Evolutionary conservation across 106 monocot species (phyloP).

Genomic region (Platanthera guangdongensis): DNA sequence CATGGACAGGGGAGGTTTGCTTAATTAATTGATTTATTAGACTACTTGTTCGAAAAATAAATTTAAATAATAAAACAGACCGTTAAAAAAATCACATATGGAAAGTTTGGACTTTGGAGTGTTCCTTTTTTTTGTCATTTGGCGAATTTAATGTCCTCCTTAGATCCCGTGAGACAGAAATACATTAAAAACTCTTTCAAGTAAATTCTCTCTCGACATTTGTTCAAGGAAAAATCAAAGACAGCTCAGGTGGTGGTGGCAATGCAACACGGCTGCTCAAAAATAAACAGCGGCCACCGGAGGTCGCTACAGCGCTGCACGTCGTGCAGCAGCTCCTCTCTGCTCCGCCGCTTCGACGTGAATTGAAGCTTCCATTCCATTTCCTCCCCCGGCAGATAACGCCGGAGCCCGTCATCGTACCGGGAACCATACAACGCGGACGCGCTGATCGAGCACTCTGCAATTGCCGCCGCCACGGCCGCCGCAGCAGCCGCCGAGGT

Average conservation of each 20-base stretch:
- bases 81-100: no score
- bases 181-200: no score
- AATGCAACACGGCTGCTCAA: constrained; percentile 62
- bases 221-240: no score
- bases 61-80: no score
- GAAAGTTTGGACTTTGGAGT: no score
- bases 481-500: constrained; percentile 29
- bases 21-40: no score
- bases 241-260: constrained; percentile 32
- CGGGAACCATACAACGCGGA: neutral
- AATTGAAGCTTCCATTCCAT: constrained; percentile 34
- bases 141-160: no score
- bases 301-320: constrained; percentile 58
- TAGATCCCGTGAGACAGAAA: no score
- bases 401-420: neutral
- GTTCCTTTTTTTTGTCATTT: no score
- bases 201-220: no score
- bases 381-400: neutral
- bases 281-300: constrained; percentile 58
- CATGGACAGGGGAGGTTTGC: no score
- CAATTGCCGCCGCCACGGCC: constrained; percentile 21
- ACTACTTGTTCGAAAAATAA: no score
- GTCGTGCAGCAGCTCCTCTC: constrained; percentile 44
- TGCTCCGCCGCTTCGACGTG: constrained; percentile 42
- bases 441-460: constrained; percentile 1